phyloP scores from a whole-genome alignment of 2,329 filamentous ascomycete genomes.

The Ophiostoma ulmi region DNA sequence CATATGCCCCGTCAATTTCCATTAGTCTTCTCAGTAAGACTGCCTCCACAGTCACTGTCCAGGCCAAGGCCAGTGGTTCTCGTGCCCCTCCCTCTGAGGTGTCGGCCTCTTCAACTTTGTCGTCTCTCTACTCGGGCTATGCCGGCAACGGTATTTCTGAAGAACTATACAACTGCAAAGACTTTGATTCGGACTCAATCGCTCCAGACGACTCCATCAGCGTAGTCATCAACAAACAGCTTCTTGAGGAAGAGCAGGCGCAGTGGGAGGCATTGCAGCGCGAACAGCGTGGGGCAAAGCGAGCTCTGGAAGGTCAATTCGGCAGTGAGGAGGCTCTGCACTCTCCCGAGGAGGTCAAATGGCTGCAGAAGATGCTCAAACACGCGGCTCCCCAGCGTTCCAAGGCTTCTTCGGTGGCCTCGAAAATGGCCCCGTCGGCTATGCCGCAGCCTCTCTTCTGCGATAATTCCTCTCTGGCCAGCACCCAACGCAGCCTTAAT shows the following conservation, averaged over 20 bases:
- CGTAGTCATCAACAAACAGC: background rate
- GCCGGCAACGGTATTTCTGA: slow-evolving; percentile 5
- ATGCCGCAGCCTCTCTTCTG: slow-evolving; percentile 4
- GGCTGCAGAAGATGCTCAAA: background rate
- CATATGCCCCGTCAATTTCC: background rate
- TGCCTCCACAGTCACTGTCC: background rate
- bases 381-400: background rate
- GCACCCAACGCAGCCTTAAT: slow-evolving; percentile 14
- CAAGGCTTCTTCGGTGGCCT: background rate
- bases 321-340: background rate
- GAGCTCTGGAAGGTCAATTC: background rate
- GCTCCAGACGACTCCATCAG: slow-evolving; percentile 28
- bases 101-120: background rate
- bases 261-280: slow-evolving; percentile 2
- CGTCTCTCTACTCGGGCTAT: background rate
- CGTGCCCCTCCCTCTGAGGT: background rate
- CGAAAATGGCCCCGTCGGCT: background rate
- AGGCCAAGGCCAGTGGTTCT: background rate
- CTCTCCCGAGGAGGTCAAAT: background rate
- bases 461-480: background rate
- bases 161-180: background rate
- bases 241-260: background rate
- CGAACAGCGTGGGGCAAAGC: background rate
- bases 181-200: slow-evolving; percentile 13
- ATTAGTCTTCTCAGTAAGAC: background rate